Conservation (phyloP, 2,329 filamentous ascomycete genomes). For the Eutypa lata region DNA sequence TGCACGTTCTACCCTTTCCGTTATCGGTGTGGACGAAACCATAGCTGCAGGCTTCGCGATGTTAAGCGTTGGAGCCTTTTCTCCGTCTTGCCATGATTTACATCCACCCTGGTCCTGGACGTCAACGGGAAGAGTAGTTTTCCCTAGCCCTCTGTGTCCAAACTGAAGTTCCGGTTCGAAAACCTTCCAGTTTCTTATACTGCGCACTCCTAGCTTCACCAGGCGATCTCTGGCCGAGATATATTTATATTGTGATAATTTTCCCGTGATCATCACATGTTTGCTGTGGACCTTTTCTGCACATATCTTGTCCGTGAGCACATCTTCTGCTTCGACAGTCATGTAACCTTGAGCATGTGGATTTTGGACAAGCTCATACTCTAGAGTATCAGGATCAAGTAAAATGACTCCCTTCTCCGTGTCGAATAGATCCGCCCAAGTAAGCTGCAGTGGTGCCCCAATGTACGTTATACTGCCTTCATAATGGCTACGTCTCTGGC, state of each 20-base stretch:
- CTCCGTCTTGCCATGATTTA: neutral
- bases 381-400: constrained; percentile 26
- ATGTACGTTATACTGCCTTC: constrained; percentile 28
- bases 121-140: constrained; percentile 7
- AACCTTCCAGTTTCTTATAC: constrained; percentile 24
- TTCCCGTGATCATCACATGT: constrained; percentile 29
- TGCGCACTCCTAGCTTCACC: constrained; percentile 23
- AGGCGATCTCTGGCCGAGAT: constrained; percentile 25
- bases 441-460: constrained; percentile 29
- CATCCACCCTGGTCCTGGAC: neutral
- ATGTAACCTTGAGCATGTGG: constrained; percentile 25
- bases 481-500: constrained; percentile 3
- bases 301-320: constrained; percentile 17
- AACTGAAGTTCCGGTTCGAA: constrained; percentile 6
- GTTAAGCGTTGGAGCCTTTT: neutral
- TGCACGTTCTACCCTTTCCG: constrained; percentile 2
- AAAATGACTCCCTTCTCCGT: constrained; percentile 25
- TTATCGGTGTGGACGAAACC: neutral
- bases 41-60: neutral
- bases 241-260: constrained; percentile 22
- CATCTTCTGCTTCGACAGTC: constrained; percentile 16
- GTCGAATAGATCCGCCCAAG: constrained; percentile 30
- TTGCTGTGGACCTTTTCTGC: constrained; percentile 16
- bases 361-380: constrained; percentile 24
- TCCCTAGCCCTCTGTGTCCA: constrained; percentile 3